phyloP scores from a whole-genome alignment of 2,329 filamentous ascomycete genomes.

The Aspergillus texensis region DNA sequence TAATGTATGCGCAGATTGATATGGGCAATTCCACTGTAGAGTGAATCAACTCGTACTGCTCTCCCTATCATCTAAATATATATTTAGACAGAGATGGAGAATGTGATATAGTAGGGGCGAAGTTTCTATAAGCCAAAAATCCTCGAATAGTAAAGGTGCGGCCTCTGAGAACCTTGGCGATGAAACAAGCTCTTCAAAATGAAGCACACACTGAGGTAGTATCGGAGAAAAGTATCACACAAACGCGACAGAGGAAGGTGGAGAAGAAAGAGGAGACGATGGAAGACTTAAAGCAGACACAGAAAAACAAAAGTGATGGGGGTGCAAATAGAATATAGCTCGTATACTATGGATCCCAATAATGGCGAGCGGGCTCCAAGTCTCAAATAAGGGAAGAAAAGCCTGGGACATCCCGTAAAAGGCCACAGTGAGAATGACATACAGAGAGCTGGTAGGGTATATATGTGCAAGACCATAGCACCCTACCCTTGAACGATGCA shows the following conservation, averaged over 20 bases:
- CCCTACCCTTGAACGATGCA: conserved; percentile 19
- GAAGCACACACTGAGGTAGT: background rate
- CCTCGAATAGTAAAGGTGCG: background rate
- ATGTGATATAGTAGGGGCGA: background rate
- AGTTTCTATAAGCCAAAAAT: background rate
- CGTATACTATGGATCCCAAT: background rate
- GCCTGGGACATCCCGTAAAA: background rate
- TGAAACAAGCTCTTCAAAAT: background rate
- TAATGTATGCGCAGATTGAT: background rate
- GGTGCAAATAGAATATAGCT: conserved; percentile 13
- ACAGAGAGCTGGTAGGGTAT: conserved; percentile 22
- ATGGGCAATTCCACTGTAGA: background rate
- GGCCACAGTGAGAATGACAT: conserved; percentile 14
- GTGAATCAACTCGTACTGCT: background rate
- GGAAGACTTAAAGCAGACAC: background rate
- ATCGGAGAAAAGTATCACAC: background rate
- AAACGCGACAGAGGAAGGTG: background rate
- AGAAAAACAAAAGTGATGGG: conserved; percentile 9
- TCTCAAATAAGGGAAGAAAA: background rate
- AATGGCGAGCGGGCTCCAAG: background rate
- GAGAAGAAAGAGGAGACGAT: background rate
- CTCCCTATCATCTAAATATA: background rate
- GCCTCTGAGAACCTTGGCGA: background rate
- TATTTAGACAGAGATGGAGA: background rate
- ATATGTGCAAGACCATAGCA: conserved; percentile 34